Conservation (phyloP, 2,329 filamentous ascomycete genomes). For the Hymenoscyphus occultus region DNA sequence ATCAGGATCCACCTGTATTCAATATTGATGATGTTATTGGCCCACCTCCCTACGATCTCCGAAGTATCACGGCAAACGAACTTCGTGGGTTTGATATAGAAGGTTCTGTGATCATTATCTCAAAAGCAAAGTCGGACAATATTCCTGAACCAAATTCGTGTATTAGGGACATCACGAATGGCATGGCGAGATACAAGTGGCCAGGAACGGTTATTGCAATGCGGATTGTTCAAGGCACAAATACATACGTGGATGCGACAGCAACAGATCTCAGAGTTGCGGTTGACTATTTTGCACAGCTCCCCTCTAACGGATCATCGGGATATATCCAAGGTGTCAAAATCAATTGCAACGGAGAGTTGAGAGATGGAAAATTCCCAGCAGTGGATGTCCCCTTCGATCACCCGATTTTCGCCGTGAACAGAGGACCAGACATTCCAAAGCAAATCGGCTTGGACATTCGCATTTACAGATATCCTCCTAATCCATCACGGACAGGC, state of each 20-base stretch:
- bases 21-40: background rate
- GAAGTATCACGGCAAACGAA: background rate
- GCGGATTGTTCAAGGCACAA: background rate
- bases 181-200: background rate
- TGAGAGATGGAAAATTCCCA: background rate
- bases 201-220: background rate
- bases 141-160: background rate
- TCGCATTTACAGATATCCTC: constrained; percentile 1
- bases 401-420: background rate
- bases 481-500: background rate
- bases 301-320: background rate
- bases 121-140: background rate
- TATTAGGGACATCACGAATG: background rate
- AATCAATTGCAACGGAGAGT: background rate
- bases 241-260: constrained; percentile 9
- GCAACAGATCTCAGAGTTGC: constrained; percentile 11
- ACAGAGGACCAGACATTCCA: background rate
- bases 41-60: background rate
- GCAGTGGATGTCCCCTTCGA: background rate
- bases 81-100: background rate
- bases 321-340: background rate
- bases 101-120: background rate
- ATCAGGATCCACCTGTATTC: background rate
- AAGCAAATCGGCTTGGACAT: background rate
- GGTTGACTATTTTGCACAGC: constrained; percentile 8